These are phyloP conservation scores for Penicillium polonicum DNA, from an alignment of 2,329 filamentous ascomycete genomes.

Conservation along the genomic window DNA sequence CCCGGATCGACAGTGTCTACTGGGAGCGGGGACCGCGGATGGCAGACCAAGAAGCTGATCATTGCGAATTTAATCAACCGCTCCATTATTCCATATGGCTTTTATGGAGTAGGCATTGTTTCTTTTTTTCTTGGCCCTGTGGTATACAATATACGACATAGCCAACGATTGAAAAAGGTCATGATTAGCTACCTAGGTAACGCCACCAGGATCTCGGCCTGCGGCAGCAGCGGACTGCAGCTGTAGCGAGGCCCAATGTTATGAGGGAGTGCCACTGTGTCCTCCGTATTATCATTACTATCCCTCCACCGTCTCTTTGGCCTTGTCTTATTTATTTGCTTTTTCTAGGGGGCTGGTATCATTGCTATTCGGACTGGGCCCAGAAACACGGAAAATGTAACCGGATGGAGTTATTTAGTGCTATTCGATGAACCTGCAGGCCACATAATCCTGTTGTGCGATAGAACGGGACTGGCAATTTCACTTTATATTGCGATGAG, in stretches of 20 bases:
- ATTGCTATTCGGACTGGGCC: neutral
- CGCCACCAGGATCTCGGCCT: constrained; percentile 1
- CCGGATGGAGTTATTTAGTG: neutral
- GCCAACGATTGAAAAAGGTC: neutral
- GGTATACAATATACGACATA: neutral
- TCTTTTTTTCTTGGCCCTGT: neutral
- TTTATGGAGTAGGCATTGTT: neutral
- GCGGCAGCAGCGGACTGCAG: neutral
- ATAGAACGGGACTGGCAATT: neutral
- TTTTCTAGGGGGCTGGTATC: neutral
- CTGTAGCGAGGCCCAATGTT: constrained; percentile 7
- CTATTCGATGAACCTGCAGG: neutral
- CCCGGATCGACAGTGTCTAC: constrained; percentile 22
- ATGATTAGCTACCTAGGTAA: neutral
- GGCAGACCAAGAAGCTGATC: neutral
- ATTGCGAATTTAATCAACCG: neutral
- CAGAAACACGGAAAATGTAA: neutral
- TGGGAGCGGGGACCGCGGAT: constrained; percentile 3
- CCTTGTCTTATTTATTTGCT: neutral
- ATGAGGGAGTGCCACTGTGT: neutral
- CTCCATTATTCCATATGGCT: neutral
- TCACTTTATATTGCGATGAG: neutral
- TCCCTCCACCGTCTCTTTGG: constrained; percentile 1
- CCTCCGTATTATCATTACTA: neutral
- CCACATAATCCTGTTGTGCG: neutral